Evolutionary conservation across 75 land plant genomes (phyloP), one percentile per base, ranked within the genome.

Genomic region (Picea glauca): DNA sequence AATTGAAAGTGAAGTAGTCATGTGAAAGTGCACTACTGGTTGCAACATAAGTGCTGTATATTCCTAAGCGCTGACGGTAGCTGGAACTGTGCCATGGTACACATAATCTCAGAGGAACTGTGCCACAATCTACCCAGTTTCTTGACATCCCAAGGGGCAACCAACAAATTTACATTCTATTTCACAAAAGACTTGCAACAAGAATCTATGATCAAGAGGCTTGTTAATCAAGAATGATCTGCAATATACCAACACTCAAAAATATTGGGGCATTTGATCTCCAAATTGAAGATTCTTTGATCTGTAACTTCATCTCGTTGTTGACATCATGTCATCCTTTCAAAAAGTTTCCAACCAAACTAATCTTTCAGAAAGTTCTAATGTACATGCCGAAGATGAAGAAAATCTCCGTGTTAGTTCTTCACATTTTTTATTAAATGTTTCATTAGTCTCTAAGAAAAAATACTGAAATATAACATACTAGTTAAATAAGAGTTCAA

Each of bases 171-270:
- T n/a, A 68, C 20, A 7, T 40, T 68, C 20, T 50, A 35, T 35
- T 38, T 67, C 20, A 33, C 35, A 38, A 4, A 4, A 35, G 72
- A 35, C 38, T 38, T 14, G 38, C 46, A 67, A 67, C 21, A 18
- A 5, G 43, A 67, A 40, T 20, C 46, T 20, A 40, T 50, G 40
- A 68, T 68, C 18, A 68, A 31, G 46, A 40, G 20, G 72, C 40
- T 68, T 65, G 68, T 65, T 65, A 33, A 15, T 65, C 31, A 32
- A 65, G 50, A 35, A 68, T 68, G 72, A 40, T 68, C 72, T 6
- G 11, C 46, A 68, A 68, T 40, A 18, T 14, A n/a, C 72, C 2
- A 5, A 66, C 56, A 50, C 11, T 14, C 17, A 38, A 18, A 35
- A 13, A 68, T 17, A 31, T 40, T 50, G 56, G 21, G 9, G n/a